Conservation (phyloP, 306 rosid genomes). For the Begonia masoniana region DNA sequence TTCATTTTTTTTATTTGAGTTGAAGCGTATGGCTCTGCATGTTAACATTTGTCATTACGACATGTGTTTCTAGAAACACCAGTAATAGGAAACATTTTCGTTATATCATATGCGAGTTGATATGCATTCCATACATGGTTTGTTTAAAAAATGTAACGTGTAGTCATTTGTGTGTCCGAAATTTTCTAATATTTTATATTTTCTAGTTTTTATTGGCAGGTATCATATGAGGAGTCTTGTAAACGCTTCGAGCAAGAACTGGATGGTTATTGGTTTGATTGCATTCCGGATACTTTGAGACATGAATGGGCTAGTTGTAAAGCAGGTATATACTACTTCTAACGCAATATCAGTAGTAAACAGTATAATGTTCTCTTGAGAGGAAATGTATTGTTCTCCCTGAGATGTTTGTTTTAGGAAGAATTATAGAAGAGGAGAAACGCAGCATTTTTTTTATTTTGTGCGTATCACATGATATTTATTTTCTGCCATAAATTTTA, state of each 20-base stretch:
- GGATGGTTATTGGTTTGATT: conserved; percentile 75
- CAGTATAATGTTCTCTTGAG: not conserved
- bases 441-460: too few relatives aligned
- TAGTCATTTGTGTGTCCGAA: conserved; percentile 9
- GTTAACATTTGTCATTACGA: not conserved
- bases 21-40: not conserved
- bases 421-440: too few relatives aligned
- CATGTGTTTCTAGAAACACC: not conserved
- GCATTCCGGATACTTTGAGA: conserved; percentile 47
- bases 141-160: too few relatives aligned
- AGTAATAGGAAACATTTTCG: not conserved
- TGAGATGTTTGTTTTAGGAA: not conserved
- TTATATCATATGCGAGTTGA: too few relatives aligned
- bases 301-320: conserved; percentile 56
- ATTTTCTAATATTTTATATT: conserved; percentile 62
- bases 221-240: conserved; percentile 45
- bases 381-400: not conserved
- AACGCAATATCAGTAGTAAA: not conserved
- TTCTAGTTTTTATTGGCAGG: conserved; percentile 64
- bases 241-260: conserved; percentile 45
- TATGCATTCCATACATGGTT: too few relatives aligned
- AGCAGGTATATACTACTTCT: conserved; percentile 27
- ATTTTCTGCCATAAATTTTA: too few relatives aligned
- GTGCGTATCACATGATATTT: too few relatives aligned
- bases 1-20: too few relatives aligned